Conservation (phyloP, 495 filamentous ascomycete genomes). For the Penicillium daleae region DNA sequence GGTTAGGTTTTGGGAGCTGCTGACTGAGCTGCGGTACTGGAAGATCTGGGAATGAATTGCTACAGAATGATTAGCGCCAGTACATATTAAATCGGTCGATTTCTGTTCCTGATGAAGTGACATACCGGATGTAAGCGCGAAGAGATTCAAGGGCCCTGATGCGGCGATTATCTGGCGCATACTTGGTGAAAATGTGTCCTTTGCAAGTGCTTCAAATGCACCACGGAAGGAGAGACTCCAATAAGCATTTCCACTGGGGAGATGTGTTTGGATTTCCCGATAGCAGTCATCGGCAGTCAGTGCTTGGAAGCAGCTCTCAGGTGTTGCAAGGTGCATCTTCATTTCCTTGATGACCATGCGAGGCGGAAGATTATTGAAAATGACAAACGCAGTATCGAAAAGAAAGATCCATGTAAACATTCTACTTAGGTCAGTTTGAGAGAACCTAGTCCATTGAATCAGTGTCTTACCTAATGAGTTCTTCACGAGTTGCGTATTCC, state of each 20-base stretch:
- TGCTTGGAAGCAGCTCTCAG: constrained; percentile 40
- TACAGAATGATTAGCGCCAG: not conserved
- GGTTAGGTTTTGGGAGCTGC: constrained; percentile 15
- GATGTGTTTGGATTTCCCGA: constrained; percentile 12
- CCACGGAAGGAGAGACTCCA: constrained; percentile 24
- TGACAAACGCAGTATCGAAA: constrained; percentile 33
- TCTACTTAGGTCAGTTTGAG: constrained; percentile 6
- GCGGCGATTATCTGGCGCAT: constrained; percentile 12
- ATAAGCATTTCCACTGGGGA: constrained; percentile 15
- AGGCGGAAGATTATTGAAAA: constrained; percentile 37
- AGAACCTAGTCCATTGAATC: too few species aligned
- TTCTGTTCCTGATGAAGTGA: too few species aligned
- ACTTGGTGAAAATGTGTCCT: not conserved
- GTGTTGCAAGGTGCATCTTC: constrained; percentile 32
- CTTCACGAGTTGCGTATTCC: constrained; percentile 27
- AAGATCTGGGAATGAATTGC: constrained; percentile 30
- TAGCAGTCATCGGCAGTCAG: constrained; percentile 26
- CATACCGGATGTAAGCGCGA: constrained; percentile 24
- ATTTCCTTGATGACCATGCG: constrained; percentile 39
- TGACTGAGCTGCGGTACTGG: constrained; percentile 29
- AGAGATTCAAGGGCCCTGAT: constrained; percentile 27
- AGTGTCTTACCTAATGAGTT: constrained; percentile 24
- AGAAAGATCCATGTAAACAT: constrained; percentile 32
- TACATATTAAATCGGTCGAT: too few species aligned
- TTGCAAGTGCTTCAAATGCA: constrained; percentile 19